Percentiles rank a stretch among this genome's conserved stretches.
phyloP scores from a whole-genome alignment of 2,329 filamentous ascomycete genomes.

The Phialophora expanda region DNA sequence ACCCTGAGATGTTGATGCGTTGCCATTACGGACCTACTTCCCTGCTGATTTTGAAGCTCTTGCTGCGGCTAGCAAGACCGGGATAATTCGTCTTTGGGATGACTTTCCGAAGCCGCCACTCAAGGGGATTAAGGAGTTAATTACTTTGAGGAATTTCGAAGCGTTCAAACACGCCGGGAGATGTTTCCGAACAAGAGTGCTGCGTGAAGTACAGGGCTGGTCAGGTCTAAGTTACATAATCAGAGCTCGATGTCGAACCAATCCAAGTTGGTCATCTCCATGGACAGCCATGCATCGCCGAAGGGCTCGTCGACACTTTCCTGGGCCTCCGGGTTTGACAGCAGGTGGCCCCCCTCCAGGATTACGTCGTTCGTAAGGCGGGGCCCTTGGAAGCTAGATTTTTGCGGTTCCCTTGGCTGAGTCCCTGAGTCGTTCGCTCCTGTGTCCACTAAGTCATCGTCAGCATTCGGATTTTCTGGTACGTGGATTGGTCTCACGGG shows the following conservation, averaged over 20 bases:
- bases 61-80: neutral
- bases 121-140: neutral
- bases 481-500: neutral
- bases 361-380: neutral
- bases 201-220: no score
- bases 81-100: neutral
- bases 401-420: neutral
- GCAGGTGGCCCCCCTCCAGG: neutral
- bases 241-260: neutral
- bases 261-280: slow-evolving; percentile 4
- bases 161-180: neutral
- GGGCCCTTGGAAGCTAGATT: neutral
- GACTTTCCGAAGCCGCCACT: neutral
- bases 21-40: no score
- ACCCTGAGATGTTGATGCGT: neutral
- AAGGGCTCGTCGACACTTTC: neutral
- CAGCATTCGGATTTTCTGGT: neutral
- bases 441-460: neutral
- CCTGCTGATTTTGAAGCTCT: neutral
- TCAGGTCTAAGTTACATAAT: neutral
- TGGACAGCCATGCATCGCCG: neutral
- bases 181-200: no score
- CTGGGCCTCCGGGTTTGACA: neutral
- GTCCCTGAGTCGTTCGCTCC: neutral
- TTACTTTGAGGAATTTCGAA: neutral